Evolutionary conservation across 78 protist genomes (phyloP), one percentile per base, ranked within the genome.

Genomic region (Protostelium mycophagum): DNA sequence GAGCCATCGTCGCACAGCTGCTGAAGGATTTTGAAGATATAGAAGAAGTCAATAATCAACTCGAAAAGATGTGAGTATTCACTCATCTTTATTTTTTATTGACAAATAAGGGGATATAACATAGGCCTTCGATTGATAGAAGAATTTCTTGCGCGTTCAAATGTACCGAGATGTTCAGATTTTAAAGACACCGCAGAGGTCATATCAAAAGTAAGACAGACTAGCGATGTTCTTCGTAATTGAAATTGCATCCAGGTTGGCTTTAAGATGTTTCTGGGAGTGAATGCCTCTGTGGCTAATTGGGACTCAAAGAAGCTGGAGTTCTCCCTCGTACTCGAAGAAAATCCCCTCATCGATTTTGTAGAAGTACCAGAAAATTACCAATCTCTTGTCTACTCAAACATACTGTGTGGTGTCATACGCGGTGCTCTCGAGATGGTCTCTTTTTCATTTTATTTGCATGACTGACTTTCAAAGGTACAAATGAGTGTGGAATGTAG

Each of bases 371-470:
- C 99, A 0, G 98, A 97, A 10, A 88, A 86, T 0, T 85, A 63
- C 38, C 88, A 36, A 5, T 63, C 85, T 25, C 91, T 92, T 28
- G 83, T 35, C 83, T 98, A 97, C 89, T 96, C 94, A 35, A 97
- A 97, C 88, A 37, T 98, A 1, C 93, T 98, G 5, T 97, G 99
- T 86, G 99, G 99, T 10, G 99, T 98, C 5, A 91, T 98, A 1
- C 91, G 98, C 0, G 99, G 99, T 10, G 98, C 99, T 28, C 87
- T 97, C 25, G 99, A 98, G 91, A 91, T 94, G 98, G 98, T 96
- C 63, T 1, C n/a, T n/a, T n/a, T n/a, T n/a, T 83, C 84, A 83
- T 0, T 35, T 28, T n/a, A 37, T 0, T 0, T 35, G 1, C 1
- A 0, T n/a, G 35, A 28, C 31, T n/a, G 38, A 28, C 35, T 86